Base-by-base conservation (phyloP, 2,329 filamentous ascomycete genomes). In the Pezicula carpinea region DNA sequence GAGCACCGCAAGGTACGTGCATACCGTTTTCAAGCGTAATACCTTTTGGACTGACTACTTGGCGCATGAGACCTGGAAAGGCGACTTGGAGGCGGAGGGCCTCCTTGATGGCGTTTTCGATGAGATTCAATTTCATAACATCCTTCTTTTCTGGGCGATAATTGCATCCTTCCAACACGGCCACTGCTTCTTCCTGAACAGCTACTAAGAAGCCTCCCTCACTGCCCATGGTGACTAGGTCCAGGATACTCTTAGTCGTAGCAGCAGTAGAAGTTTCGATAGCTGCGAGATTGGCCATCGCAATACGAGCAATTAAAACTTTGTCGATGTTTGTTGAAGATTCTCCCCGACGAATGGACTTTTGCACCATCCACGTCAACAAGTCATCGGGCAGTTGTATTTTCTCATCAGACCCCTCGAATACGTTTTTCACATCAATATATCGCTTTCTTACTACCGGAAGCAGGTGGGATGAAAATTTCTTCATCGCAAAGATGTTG, bases 191-290 rank as follows among this genome's bases (percentile, higher is more conserved):
- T 10, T 40, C 38, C 21, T 40, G 11, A 40, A 40, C 22, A 40
- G 18, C 38, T 40, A 2, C 19, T 5, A 40, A 11, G 38, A 40
- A 40, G 38, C 38, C 38, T 14, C 19, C 19, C 22, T 40, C 38
- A 23, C 21, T 5, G n/a, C 38, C 38, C 19, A 40, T n/a, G 22
- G 38, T 40, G 38, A 40, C 38, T 26, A 40, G 19, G 21, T 40
- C 38, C 38, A 40, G 7, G 38, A 40, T 40, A n/a, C 38, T 40
- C 19, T 29, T 40, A 40, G 38, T 40, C 38, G 26, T 15, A 7
- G 38, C 38, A 40, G 38, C 38, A 29, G 38, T 40, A 17, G 38
- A 23, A 40, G 38, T 40, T 40, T 40, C 38, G 38, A 40, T 40
- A 40, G 38, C 38, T 1, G 38, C 38, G 3, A 40, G 18, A 23